Conservation (phyloP, 1,284 basidiomycete species). For the Albatrellus sp. region DNA sequence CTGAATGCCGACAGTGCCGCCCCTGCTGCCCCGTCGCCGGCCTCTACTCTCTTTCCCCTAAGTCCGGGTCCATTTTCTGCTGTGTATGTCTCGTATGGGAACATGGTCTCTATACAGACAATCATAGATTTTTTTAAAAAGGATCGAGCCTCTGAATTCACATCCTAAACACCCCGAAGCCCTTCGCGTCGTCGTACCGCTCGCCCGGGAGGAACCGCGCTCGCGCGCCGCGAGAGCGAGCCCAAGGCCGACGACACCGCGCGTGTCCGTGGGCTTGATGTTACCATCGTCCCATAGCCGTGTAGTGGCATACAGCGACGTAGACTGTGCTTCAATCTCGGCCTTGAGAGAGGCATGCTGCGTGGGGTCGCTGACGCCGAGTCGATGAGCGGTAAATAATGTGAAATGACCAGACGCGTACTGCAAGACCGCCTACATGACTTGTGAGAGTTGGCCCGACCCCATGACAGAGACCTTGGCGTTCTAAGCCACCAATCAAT, state of each 20-base stretch:
- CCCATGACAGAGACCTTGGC: slow-evolving; percentile 97
- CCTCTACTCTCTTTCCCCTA: too few relatives aligned
- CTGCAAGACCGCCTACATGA: slow-evolving; percentile 87
- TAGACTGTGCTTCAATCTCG: slow-evolving; percentile 81
- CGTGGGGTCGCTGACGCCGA: slow-evolving; percentile 47
- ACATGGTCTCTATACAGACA: too few relatives aligned
- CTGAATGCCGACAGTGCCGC: too few relatives aligned
- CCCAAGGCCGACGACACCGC: slow-evolving; percentile 77
- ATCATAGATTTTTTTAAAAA: too few relatives aligned
- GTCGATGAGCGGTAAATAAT: neutral
- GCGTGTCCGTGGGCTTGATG: slow-evolving; percentile 84
- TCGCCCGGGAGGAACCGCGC: slow-evolving; percentile 29
- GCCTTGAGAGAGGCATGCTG: slow-evolving; percentile 65
- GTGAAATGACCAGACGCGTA: slow-evolving; percentile 19
- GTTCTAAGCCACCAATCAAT: slow-evolving; percentile 38
- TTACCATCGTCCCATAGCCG: slow-evolving; percentile 94
- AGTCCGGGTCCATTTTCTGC: too few relatives aligned
- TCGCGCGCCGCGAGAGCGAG: slow-evolving; percentile 61
- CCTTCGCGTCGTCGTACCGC: slow-evolving; percentile 64
- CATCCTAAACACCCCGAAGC: slow-evolving; percentile 88
- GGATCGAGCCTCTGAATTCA: slow-evolving; percentile 20
- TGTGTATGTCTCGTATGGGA: too few relatives aligned
- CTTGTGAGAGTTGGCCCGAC: slow-evolving; percentile 81
- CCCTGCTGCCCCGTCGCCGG: too few relatives aligned
- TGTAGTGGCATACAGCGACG: slow-evolving; percentile 78